Evolutionary conservation across 805 yeast species (phyloP).

Genomic region (Candida anglica): DNA sequence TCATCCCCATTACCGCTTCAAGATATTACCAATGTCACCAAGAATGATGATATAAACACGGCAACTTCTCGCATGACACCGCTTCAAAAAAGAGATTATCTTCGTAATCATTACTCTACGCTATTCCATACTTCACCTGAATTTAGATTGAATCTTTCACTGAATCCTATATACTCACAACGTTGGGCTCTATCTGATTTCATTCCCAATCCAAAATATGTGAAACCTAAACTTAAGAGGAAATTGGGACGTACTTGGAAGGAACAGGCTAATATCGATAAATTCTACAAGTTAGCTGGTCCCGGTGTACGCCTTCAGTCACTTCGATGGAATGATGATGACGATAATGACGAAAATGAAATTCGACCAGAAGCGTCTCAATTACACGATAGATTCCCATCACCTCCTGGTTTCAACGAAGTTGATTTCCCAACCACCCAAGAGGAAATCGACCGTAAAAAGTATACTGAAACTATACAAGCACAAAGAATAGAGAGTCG

Average conservation of each 20-base stretch:
- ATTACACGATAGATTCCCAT: slow-evolving; percentile 32
- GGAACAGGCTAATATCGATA: slow-evolving; percentile 11
- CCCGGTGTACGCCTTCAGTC: slow-evolving; percentile 3
- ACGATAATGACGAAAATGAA: slow-evolving; percentile 12
- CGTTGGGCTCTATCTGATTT: slow-evolving; percentile 36
- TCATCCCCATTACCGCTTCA: slow-evolving; percentile 1
- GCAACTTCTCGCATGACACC: slow-evolving; percentile 19
- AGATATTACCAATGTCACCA: background rate
- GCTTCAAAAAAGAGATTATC: slow-evolving; percentile 28
- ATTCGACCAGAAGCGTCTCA: slow-evolving; percentile 18
- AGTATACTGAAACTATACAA: slow-evolving; percentile 17
- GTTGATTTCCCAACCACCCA: slow-evolving; percentile 35
- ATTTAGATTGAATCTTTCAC: slow-evolving; percentile 16
- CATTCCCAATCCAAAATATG: slow-evolving; percentile 23
- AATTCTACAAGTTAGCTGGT: slow-evolving; percentile 11
- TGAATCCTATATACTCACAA: slow-evolving; percentile 37
- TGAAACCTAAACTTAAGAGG: slow-evolving; percentile 11
- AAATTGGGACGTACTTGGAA: slow-evolving; percentile 11
- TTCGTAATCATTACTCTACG: slow-evolving; percentile 19
- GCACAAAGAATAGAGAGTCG: slow-evolving; percentile 24
- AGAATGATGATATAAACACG: too few relatives aligned
- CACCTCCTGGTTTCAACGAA: slow-evolving; percentile 38
- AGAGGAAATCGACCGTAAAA: slow-evolving; percentile 19
- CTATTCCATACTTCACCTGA: slow-evolving; percentile 12
- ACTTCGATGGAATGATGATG: slow-evolving; percentile 4